phyloP scores from a whole-genome alignment of 1,139 yeast species.

The Suhomyces bribrorum region DNA sequence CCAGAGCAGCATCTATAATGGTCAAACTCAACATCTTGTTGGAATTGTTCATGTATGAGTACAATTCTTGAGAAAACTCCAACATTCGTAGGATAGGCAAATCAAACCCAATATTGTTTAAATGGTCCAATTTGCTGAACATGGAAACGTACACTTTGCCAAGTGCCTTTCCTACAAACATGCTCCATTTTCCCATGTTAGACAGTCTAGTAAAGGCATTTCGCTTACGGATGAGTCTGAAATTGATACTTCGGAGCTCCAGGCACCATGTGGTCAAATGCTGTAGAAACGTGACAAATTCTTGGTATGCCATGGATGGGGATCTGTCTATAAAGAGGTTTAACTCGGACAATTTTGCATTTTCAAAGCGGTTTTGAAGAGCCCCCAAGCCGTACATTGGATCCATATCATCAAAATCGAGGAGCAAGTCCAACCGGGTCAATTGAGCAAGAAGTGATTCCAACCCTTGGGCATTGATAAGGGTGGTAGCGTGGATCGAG shows the following conservation, averaged over 20 bases:
- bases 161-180: slow-evolving; percentile 1
- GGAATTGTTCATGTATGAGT: too few species aligned
- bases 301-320: slow-evolving; percentile 16
- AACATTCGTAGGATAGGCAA: slow-evolving; percentile 4
- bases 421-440: slow-evolving; percentile 27
- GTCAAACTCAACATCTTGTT: slow-evolving; percentile 6
- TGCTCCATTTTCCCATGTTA: slow-evolving; percentile 6
- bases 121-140: slow-evolving; percentile 1
- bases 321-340: slow-evolving; percentile 23
- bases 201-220: slow-evolving; percentile 1
- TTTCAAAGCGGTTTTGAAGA: not conserved
- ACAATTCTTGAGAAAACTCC: slow-evolving; percentile 1
- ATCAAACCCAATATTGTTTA: slow-evolving; percentile 9
- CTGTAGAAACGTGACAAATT: slow-evolving; percentile 19
- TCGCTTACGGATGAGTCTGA: slow-evolving; percentile 15
- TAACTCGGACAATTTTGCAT: slow-evolving; percentile 15
- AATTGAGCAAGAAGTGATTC: slow-evolving; percentile 9
- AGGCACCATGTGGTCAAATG: slow-evolving; percentile 11
- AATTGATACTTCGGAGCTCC: slow-evolving; percentile 15
- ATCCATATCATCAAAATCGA: slow-evolving; percentile 26
- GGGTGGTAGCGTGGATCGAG: slow-evolving; percentile 24
- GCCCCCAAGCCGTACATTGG: slow-evolving; percentile 8
- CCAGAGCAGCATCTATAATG: slow-evolving; percentile 9
- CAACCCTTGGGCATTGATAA: slow-evolving; percentile 8
- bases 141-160: slow-evolving; percentile 4